Evolutionary conservation across 768 basidiomycete genomes (phyloP).

Genomic region (Russula ochroleuca): DNA sequence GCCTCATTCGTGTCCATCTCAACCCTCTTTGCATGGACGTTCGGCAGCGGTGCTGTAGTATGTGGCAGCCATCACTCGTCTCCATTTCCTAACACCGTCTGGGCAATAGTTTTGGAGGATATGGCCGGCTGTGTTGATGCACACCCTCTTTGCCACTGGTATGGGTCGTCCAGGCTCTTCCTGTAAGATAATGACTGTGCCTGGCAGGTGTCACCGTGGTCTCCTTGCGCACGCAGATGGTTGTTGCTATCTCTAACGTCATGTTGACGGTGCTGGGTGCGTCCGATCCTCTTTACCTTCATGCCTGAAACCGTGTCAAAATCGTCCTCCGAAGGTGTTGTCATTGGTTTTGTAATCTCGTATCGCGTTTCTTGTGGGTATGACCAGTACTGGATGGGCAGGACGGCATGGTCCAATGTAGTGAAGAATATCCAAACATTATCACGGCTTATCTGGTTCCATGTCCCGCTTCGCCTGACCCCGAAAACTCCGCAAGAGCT

Average conservation of each 20-base stretch:
- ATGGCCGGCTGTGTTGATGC: constrained; percentile 63
- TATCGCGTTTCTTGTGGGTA: constrained; percentile 53
- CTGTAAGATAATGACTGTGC: neutral
- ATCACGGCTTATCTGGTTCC: constrained; percentile 56
- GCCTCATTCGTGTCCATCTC: neutral
- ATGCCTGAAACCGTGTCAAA: neutral
- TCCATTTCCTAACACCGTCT: neutral
- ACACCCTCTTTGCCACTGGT: constrained; percentile 55
- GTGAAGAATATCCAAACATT: constrained; percentile 48
- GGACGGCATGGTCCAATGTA: constrained; percentile 54
- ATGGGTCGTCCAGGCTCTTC: constrained; percentile 12
- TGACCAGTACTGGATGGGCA: constrained; percentile 59
- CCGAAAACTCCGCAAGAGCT: constrained; percentile 42
- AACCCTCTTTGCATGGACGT: constrained; percentile 34
- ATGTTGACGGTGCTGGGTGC: constrained; percentile 15
- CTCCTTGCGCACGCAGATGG: neutral
- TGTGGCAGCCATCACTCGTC: constrained; percentile 13
- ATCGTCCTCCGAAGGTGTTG: constrained; percentile 45
- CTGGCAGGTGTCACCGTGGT: neutral
- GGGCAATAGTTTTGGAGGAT: constrained; percentile 50
- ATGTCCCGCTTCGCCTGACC: constrained; percentile 48
- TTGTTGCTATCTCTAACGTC: neutral
- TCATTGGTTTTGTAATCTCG: constrained; percentile 53
- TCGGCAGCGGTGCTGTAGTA: constrained; percentile 11
- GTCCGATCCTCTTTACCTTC: neutral